A percentile compares a stretch with the other conserved stretches of the same genome.
phyloP scores from a whole-genome alignment of 495 filamentous ascomycete species.

The Venustampulla echinocandica region DNA sequence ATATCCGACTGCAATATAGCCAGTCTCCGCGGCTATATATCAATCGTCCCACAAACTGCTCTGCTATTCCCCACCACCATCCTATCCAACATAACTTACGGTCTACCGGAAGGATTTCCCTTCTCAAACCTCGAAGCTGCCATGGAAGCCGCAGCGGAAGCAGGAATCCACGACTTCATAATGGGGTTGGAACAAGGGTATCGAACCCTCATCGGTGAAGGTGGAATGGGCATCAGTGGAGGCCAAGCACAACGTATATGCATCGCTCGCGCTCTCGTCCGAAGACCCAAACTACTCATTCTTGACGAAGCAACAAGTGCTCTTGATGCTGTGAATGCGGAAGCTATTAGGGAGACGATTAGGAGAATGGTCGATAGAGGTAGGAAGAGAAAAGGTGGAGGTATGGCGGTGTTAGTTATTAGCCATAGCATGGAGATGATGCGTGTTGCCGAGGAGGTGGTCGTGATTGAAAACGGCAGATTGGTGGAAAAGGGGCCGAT shows the following conservation, averaged over 20 bases:
- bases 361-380: conserved; percentile 37
- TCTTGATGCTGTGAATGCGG: conserved; percentile 64
- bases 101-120: conserved; percentile 37
- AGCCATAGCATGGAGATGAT: conserved; percentile 83
- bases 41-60: conserved; percentile 69
- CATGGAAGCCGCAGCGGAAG: conserved; percentile 51
- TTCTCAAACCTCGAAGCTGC: conserved; percentile 38
- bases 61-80: conserved; percentile 70
- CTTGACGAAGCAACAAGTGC: conserved; percentile 84
- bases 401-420: conserved; percentile 57
- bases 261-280: conserved; percentile 71
- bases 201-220: conserved; percentile 66
- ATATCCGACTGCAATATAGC: conserved; percentile 49
- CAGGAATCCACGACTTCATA: conserved; percentile 77
- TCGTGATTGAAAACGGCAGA: conserved; percentile 59
- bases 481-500: conserved; percentile 61
- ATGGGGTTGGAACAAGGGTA: conserved; percentile 64
- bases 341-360: conserved; percentile 57
- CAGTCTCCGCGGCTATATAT: conserved; percentile 58
- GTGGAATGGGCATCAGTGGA: conserved; percentile 65
- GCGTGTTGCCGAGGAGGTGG: conserved; percentile 58
- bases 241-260: conserved; percentile 78
- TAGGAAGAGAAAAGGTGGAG: conserved; percentile 12
- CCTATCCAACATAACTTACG: conserved; percentile 74
- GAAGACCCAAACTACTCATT: conserved; percentile 61